Evolutionary conservation across 73 alveolate species (phyloP).

Genomic region (Diophrys appendiculata): DNA sequence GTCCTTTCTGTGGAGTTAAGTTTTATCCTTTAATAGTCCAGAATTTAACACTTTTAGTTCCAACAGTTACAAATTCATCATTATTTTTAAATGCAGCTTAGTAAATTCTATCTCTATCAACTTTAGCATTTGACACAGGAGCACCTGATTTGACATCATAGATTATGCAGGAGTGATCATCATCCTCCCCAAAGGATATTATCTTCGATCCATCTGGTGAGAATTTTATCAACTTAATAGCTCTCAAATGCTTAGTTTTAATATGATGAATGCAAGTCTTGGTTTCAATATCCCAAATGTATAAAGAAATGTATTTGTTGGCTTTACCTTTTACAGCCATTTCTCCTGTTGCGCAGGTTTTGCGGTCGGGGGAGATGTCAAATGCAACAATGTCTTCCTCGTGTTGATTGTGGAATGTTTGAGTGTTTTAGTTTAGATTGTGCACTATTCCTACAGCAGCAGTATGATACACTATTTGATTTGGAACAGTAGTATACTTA

Average conservation of each 20-base stretch:
- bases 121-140: slow-evolving; percentile 82
- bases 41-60: slow-evolving; percentile 93
- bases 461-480: slow-evolving; percentile 86
- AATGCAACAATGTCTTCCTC: slow-evolving; percentile 96
- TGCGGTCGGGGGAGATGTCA: slow-evolving; percentile 93
- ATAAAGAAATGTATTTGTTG: slow-evolving; percentile 83
- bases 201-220: slow-evolving; percentile 94
- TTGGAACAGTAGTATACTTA: slow-evolving; percentile 76
- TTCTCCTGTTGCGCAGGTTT: slow-evolving; percentile 97
- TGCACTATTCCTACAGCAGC: slow-evolving; percentile 96
- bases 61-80: slow-evolving; percentile 92
- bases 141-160: slow-evolving; percentile 92
- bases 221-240: slow-evolving; percentile 85
- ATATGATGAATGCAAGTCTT: slow-evolving; percentile 62
- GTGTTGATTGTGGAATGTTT: slow-evolving; percentile 90
- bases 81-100: slow-evolving; percentile 89
- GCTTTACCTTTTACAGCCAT: slow-evolving; percentile 94
- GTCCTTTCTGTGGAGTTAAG: slow-evolving; percentile 85
- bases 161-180: slow-evolving; percentile 92
- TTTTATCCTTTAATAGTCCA: slow-evolving; percentile 89
- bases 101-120: slow-evolving; percentile 88
- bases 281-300: slow-evolving; percentile 92
- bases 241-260: slow-evolving; percentile 86
- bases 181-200: slow-evolving; percentile 95
- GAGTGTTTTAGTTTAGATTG: slow-evolving; percentile 74